phyloP scores from a whole-genome alignment of 202 grass and related monocot genomes.

The Hordeum pubiflorum region DNA sequence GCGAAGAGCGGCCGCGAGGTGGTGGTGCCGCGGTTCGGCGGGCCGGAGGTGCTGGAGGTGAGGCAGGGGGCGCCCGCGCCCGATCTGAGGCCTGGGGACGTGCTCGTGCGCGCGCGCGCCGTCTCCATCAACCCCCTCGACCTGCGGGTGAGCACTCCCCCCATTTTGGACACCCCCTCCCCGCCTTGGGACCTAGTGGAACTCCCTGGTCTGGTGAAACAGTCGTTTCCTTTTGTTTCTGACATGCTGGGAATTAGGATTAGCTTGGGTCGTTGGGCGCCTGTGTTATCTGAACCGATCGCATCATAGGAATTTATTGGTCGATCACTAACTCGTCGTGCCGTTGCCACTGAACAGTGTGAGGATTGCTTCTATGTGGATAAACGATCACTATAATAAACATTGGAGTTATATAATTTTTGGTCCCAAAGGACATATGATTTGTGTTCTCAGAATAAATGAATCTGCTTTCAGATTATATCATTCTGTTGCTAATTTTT shows the following conservation, averaged over 20 bases:
- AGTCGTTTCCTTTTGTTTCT: neutral
- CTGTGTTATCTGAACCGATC: neutral
- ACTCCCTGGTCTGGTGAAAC: neutral
- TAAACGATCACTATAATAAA: neutral
- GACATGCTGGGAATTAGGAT: neutral
- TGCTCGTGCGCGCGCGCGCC: slow-evolving; percentile 82
- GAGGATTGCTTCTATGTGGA: neutral
- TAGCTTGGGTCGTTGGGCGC: neutral
- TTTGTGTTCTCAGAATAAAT: neutral
- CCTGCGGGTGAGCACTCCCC: slow-evolving; percentile 59
- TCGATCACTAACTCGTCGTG: neutral
- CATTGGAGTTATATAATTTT: neutral
- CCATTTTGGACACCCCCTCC: neutral
- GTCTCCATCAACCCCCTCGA: slow-evolving; percentile 91
- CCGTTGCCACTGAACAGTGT: neutral
- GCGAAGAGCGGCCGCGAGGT: slow-evolving; percentile 56
- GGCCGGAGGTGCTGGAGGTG: slow-evolving; percentile 81
- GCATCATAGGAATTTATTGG: neutral
- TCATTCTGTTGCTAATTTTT: neutral
- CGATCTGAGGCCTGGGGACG: slow-evolving; percentile 74
- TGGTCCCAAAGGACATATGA: neutral
- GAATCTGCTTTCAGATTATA: neutral
- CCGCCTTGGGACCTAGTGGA: neutral
- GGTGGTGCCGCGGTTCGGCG: slow-evolving; percentile 77
- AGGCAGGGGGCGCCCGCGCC: slow-evolving; percentile 53